Base-by-base conservation (phyloP, 2,329 filamentous ascomycete species). In the Aspergillus jensenii region DNA sequence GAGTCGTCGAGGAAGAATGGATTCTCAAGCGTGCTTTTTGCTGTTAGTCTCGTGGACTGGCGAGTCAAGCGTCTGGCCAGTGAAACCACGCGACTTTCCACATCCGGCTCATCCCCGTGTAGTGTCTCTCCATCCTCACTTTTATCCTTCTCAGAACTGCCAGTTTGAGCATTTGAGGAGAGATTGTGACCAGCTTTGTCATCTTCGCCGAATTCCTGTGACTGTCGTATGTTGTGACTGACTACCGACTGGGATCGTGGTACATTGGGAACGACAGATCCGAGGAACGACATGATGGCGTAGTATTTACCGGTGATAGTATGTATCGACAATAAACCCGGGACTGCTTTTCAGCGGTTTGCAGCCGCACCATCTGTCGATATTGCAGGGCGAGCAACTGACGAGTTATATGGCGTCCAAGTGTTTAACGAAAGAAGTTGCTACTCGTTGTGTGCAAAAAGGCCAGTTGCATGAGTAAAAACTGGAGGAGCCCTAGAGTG, bases 1-100 rank as follows among this genome's bases (percentile, higher is more conserved):
- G 72, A 68, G 17, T 65, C 61, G 12, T 62, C 58, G 7, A 71
- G 71, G n/a, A 72, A 48, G 53, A 76, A 76, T 0, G 73, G 67
- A 56, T 76, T 76, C 53, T 69, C 70, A 14, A 63, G 69, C 70
- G 51, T 60, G 68, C 14, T 65, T 67, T 11, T 31, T 11, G 27
- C 27, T 11, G 27, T 31, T 31, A 31, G 11, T 31, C 27, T 31
- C 46, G 72, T 73, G 6, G 74, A 76, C 48, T 74, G 66, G 37
- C 70, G 70, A 3, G 73, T 76, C 43, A 76, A 55, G 49, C 68
- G 68, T 25, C 64, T 67, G n/a, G 74, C 74, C 44, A 76, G 65
- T 12, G 52, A 43, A 12, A 46, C 56, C 41, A 61, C 56, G 9
- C 50, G 55, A 48, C 43, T 49, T 37, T 62, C 60, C 9, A 56